Conservation (phyloP, 1,284 basidiomycete species). For the Neotropicomus parvogracilis region DNA sequence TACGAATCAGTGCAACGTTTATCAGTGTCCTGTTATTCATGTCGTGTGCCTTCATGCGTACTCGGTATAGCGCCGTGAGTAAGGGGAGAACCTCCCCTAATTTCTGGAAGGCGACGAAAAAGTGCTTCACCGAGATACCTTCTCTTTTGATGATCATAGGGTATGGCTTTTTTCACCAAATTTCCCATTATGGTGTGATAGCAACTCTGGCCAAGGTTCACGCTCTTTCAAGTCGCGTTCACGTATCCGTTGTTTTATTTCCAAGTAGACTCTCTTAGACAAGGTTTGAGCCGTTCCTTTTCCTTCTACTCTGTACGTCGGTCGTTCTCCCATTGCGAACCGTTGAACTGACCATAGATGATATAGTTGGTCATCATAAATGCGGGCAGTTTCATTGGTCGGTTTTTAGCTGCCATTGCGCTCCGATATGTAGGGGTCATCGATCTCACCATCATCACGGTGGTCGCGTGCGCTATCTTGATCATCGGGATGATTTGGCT, state of each 20-base stretch:
- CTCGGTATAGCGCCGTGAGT: constrained; percentile 20
- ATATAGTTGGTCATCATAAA: constrained; percentile 45
- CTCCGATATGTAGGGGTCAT: constrained; percentile 38
- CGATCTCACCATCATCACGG: constrained; percentile 39
- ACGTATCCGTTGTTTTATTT: constrained; percentile 33
- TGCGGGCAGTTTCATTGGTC: constrained; percentile 39
- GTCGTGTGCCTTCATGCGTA: constrained; percentile 28
- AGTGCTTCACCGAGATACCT: constrained; percentile 24
- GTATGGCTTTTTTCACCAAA: constrained; percentile 8
- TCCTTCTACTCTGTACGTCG: constrained; percentile 30
- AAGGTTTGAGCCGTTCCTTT: constrained; percentile 26
- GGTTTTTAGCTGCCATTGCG: constrained; percentile 37
- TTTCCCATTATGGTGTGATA: background rate
- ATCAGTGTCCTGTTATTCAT: constrained; percentile 25
- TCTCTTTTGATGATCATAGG: constrained; percentile 27
- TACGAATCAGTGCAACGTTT: constrained; percentile 32
- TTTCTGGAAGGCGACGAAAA: constrained; percentile 20
- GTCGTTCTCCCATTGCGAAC: background rate
- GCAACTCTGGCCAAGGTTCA: constrained; percentile 13
- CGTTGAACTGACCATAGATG: background rate
- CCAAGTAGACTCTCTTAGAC: constrained; percentile 27
- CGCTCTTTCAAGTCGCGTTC: constrained; percentile 21
- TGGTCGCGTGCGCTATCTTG: constrained; percentile 24
- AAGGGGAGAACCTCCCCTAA: background rate
- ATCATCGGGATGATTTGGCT: constrained; percentile 44